phyloP scores from a whole-genome alignment of 768 basidiomycete species.

The Dioszegia aurantiaca region DNA sequence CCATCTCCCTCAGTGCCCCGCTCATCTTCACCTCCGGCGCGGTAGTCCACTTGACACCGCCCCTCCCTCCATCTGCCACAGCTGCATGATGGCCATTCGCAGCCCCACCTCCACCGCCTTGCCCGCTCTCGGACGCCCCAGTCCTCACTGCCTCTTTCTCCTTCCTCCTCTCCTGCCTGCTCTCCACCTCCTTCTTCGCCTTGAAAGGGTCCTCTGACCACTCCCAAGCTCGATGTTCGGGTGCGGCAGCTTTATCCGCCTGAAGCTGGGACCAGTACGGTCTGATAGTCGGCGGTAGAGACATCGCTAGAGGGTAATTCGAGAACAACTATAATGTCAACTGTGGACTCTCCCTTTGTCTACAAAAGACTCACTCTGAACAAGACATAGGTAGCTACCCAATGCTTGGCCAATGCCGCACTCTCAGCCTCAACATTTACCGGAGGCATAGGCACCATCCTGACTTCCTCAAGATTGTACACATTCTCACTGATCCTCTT shows the following conservation, averaged over 20 bases:
- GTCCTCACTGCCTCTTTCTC: conserved; percentile 42
- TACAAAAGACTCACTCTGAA: conserved; percentile 64
- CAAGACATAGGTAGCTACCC: conserved; percentile 82
- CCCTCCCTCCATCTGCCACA: conserved; percentile 21
- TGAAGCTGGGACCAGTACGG: conserved; percentile 83
- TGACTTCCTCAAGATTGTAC: conserved; percentile 65
- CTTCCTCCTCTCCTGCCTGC: conserved; percentile 63
- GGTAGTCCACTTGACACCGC: conserved; percentile 47
- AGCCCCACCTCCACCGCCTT: conserved; percentile 12
- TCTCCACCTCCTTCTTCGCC: conserved; percentile 65
- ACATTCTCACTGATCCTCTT: conserved; percentile 66
- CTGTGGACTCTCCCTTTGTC: not conserved
- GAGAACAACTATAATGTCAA: conserved; percentile 33
- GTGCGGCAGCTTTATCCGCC: conserved; percentile 64
- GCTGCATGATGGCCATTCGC: conserved; percentile 15
- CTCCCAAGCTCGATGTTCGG: conserved; percentile 77
- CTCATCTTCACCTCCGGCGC: conserved; percentile 79
- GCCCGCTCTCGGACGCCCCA: conserved; percentile 10
- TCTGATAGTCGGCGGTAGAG: conserved; percentile 76
- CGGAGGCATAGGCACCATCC: conserved; percentile 70
- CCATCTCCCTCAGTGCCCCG: conserved; percentile 66
- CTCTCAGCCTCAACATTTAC: conserved; percentile 59
- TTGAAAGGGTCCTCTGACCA: conserved; percentile 82
- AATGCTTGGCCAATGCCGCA: conserved; percentile 81
- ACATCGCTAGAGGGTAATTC: conserved; percentile 52